Evolutionary conservation across 2,329 filamentous ascomycete genomes (phyloP), one percentile per base, ranked within the genome.

Genomic region (Colletotrichum echinochloae): DNA sequence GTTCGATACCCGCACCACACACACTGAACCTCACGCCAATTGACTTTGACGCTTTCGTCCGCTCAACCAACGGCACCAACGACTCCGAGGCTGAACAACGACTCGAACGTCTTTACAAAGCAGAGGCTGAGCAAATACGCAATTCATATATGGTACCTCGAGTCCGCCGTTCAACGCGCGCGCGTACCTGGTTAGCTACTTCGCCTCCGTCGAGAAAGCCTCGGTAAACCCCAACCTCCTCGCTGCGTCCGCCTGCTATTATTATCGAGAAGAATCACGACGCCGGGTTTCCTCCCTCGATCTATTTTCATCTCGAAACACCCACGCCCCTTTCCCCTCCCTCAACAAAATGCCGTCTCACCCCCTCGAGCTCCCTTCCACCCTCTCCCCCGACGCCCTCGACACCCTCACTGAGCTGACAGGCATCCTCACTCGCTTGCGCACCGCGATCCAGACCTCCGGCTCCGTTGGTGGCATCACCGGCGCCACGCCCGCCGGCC

Each of bases 321-420:
- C 23, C 5, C 26, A 20, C 46, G 6, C 4, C 6, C 16, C 23
- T 18, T 12, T 9, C 20, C 44, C 30, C 30, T 8, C 44, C 9
- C 44, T 5, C 44, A 46, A 46, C 44, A 65, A 56, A 39, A 71
- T 71, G 69, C 69, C 69, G 44, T 64, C 68, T 57, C 84, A 81
- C 77, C 83, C 81, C 28, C 84, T 87, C 77, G 83, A 84, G 73
- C 83, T 88, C 69, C 87, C 91, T 39, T 82, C 88, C 3, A 89
- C 91, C 66, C 92, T 96, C 72, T 88, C 93, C 60, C 92, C 95
- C 35, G 91, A 95, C 80, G 90, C 90, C 60, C 94, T 98, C 83
- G 95, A 97, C 83, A 89, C 94, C 75, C 88, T 97, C 64, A 94
- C 94, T 33, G 90, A 94, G 77, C 89, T 98, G 64, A 91, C 94